These are phyloP conservation scores for Cystobasidiopsis lactophilus DNA, from an alignment of 768 basidiomycete genomes.

Conservation along the genomic window DNA sequence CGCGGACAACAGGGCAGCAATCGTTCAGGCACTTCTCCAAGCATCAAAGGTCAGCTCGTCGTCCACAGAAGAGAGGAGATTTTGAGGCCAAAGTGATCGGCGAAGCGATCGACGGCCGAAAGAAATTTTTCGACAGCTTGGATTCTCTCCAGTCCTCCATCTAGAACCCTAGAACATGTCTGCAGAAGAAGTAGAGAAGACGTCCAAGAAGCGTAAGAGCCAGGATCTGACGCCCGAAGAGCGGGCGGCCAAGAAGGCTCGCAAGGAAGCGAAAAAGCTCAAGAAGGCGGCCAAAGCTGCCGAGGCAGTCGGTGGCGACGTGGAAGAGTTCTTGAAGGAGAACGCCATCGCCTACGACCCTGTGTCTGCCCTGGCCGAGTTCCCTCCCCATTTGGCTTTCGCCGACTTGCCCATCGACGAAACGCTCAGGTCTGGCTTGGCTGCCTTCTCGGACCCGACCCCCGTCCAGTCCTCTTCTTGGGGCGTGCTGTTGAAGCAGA, in stretches of 20 bases:
- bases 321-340: constrained; percentile 42
- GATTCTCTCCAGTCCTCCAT: no score
- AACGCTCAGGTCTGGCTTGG: constrained; percentile 40
- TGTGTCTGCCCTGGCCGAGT: constrained; percentile 29
- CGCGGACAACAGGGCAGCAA: no score
- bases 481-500: constrained; percentile 60
- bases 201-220: no score
- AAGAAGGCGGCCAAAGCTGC: not conserved
- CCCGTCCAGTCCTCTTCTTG: constrained; percentile 91
- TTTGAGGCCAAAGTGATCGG: no score
- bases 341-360: constrained; percentile 53
- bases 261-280: not conserved
- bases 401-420: constrained; percentile 45
- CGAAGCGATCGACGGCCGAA: no score
- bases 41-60: no score
- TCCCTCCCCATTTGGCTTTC: constrained; percentile 53
- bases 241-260: not conserved
- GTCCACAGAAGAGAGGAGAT: no score
- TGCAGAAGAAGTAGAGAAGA: no score
- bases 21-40: no score
- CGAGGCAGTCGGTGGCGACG: constrained; percentile 23
- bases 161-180: no score
- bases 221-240: no score
- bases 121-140: no score
- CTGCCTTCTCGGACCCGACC: constrained; percentile 61